Percentiles rank a stretch among this genome's conserved stretches.
Conservation (phyloP, 176 grass and related monocot species). For the Elymus sibiricus region DNA sequence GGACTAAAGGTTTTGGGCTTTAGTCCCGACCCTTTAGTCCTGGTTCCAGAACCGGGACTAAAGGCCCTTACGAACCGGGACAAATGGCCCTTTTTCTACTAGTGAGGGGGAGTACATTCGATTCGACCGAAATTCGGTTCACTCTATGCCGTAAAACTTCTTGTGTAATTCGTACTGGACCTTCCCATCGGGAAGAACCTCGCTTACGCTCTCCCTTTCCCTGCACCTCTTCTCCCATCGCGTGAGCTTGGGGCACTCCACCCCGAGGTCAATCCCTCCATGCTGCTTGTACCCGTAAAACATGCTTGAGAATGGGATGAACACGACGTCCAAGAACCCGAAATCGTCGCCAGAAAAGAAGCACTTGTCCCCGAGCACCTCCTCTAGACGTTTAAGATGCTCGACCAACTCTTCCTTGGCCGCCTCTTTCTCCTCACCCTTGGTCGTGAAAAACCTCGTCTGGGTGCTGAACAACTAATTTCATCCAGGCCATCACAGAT, state of each 20-base stretch:
- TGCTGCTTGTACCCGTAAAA: conserved; percentile 34
- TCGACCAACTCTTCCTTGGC: conserved; percentile 22
- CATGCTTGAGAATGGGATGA: conserved; percentile 35
- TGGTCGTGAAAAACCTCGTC: conserved; percentile 32
- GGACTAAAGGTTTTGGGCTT: too few species aligned
- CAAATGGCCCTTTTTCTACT: too few species aligned
- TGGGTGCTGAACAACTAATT: conserved; percentile 25
- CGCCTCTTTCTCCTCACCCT: conserved; percentile 18
- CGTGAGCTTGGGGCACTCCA: conserved; percentile 9
- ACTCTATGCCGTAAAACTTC: conserved; percentile 30
- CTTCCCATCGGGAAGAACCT: not conserved
- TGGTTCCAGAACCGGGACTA: too few species aligned
- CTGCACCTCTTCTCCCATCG: conserved; percentile 27
- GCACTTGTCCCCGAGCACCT: conserved; percentile 16
- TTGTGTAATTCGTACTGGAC: conserved; percentile 43
- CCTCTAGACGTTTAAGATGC: conserved; percentile 22
- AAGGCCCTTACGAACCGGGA: too few species aligned
- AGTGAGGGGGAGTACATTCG: too few species aligned
- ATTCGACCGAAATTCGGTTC: not conserved
- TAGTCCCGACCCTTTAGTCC: too few species aligned
- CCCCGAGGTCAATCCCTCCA: not conserved
- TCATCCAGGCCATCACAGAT: not conserved
- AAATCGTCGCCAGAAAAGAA: conserved; percentile 34
- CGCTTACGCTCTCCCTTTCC: conserved; percentile 35
- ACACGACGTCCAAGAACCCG: conserved; percentile 18